Base-by-base conservation (phyloP, 805 yeast genomes). In the Wickerhamiella vanderwaltii region DNA sequence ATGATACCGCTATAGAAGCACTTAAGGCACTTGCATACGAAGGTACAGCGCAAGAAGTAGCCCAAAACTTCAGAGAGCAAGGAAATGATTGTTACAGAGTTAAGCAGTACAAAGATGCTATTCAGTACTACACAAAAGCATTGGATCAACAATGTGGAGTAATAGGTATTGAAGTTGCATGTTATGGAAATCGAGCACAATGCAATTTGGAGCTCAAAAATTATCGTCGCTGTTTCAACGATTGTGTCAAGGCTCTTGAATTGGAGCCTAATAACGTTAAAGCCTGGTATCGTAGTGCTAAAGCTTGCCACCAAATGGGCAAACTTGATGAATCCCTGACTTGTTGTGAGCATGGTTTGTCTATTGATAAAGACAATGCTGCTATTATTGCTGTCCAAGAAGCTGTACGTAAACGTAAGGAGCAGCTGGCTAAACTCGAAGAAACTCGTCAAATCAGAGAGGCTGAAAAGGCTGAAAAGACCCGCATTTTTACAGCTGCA, bases 1-100 rank as follows among this genome's bases (percentile, higher is more conserved):
- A 60, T 40, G 83, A 82, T 54, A 55, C 67, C 4, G 78, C 75
- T 39, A 62, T 91, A 13, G 97, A 88, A 56, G 98, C 98, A 0
- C 67, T 91, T 44, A 79, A 79, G 55, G 88, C 95, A 4, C 65
- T 91, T 51, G 95, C 93, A 0, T 86, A 84, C 55, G 98, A 91
- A 38, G 98, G 97, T 34, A 94, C 85, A 48, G 95, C 96, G 0
- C 77, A 80, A 53, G 98, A 91, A 55, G 67, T 86, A 26, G 96
- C 96, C 3, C 68, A 73, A 18, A 87, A 86, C 55, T 91, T 87
- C 65, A 85, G 86, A 48, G 77, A 73, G 46, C 96, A 88, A 57
- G 99, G 98, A 5, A 91, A 93, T 58, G 96, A 85, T 12, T 72
- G 82, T 45, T 91, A 70, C 62, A 78, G 74, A 57, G 64, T 65